Evolutionary conservation across 2,329 filamentous ascomycete genomes (phyloP), one percentile per base, ranked within the genome.

Genomic region (Aspergillus transmontanensis): DNA sequence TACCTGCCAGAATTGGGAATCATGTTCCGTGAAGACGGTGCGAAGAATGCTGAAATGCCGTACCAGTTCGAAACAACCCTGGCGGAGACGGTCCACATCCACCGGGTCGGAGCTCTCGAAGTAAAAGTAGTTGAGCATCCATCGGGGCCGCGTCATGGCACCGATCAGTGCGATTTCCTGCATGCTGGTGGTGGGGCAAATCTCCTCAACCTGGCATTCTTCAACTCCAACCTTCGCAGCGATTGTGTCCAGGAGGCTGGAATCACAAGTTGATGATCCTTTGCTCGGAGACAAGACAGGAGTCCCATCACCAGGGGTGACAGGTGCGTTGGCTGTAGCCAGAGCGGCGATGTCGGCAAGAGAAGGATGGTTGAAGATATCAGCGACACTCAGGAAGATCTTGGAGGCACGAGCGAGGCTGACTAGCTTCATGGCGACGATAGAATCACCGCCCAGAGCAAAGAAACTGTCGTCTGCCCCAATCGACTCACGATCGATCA

Each of bases 381-480:
- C 45, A 19, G 45, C 23, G n/a, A 48, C 45, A 28, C 45, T 48
- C 45, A 48, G 10, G 11, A 28, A 21, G 23, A 48, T 14, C n/a
- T 48, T 48, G 14, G 45, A 48, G 11, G 45, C 23, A 48, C 66
- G 62, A 9, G 71, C 67, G 4, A 36, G 50, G 23, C 70, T 65
- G 19, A 67, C 66, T 6, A 74, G 64, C 54, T 66, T 67, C 69
- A 74, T 73, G 23, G 71, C 72, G 32, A 59, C 58, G 34, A 71
- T 59, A 14, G 67, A 69, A 55, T 69, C 68, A 11, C 67, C 69
- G 5, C 69, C 69, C 21, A 71, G 60, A 3, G 61, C 59, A 51
- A 71, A 69, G 62, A 71, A 69, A 54, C 62, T 61, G 45, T 71
- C 69, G 6, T 62, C 50, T 3, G 43, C 21, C 7, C 60, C 61